phyloP scores from a whole-genome alignment of 306 rosid genomes.

The barrel medic (Medicago truncatula) region MtrunA17r5.0-ANR NC_053049.1:47176501-47177000 shows the following conservation, averaged over 20 bases:
- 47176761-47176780: too few species aligned
- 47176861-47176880: too few species aligned
- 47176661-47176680: not conserved
- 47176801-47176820: too few species aligned
- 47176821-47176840: too few species aligned
- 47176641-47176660: not conserved
- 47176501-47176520: slow-evolving; percentile 33
- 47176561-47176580: slow-evolving; percentile 13
- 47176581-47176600: slow-evolving; percentile 42
- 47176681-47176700: slow-evolving; percentile 1
- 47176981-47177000: too few species aligned
- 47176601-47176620: slow-evolving; percentile 84
- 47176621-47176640: slow-evolving; percentile 64
- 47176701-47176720: not conserved
- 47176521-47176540: slow-evolving; percentile 34
- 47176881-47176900: too few species aligned
- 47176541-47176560: slow-evolving; percentile 31
- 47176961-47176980: too few species aligned
- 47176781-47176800: too few species aligned
- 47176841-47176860: too few species aligned
- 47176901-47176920: too few species aligned
- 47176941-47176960: too few species aligned
- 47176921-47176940: too few species aligned
- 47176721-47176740: slow-evolving; percentile 3
- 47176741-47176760: not conserved